Evolutionary conservation across 179 eudicot species (phyloP).

Genomic region (Actinidia polygama): DNA sequence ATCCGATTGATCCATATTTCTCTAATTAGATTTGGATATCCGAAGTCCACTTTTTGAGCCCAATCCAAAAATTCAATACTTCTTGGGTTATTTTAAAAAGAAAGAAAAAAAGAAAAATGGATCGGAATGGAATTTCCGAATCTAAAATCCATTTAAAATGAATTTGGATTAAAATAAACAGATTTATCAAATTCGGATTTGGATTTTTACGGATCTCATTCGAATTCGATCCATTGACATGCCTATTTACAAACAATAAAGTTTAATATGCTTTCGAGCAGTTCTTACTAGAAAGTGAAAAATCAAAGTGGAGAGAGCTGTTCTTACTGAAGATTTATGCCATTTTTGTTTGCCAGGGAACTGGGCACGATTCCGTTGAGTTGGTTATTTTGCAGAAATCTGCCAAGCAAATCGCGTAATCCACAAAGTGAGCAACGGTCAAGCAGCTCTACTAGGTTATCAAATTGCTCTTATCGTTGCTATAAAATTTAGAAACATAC

Average conservation of each 20-base stretch:
- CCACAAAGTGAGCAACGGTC: neutral
- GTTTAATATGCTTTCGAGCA: neutral
- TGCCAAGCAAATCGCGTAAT: slow-evolving; percentile 29
- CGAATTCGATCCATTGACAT: too few relatives aligned
- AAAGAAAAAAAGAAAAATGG: too few relatives aligned
- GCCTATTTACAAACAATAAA: neutral
- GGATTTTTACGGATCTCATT: too few relatives aligned
- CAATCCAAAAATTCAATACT: too few relatives aligned
- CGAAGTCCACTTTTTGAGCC: too few relatives aligned
- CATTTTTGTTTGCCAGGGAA: slow-evolving; percentile 30
- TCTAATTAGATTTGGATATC: too few relatives aligned
- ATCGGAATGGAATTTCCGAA: too few relatives aligned
- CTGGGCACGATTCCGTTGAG: slow-evolving; percentile 47
- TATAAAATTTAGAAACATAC: slow-evolving; percentile 36
- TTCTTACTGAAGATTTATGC: slow-evolving; percentile 31
- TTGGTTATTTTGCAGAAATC: slow-evolving; percentile 75
- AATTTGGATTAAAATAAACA: too few relatives aligned
- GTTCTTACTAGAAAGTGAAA: neutral
- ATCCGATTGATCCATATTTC: too few relatives aligned
- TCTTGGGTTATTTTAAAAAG: too few relatives aligned
- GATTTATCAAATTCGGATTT: too few relatives aligned
- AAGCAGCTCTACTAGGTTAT: neutral
- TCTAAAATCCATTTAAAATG: too few relatives aligned
- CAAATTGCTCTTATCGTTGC: neutral
- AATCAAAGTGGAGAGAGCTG: neutral